Evolutionary conservation across 2,329 filamentous ascomycete species (phyloP), one percentile per base, ranked within the genome.

Genomic region (Pseudogymnoascus sp.): DNA sequence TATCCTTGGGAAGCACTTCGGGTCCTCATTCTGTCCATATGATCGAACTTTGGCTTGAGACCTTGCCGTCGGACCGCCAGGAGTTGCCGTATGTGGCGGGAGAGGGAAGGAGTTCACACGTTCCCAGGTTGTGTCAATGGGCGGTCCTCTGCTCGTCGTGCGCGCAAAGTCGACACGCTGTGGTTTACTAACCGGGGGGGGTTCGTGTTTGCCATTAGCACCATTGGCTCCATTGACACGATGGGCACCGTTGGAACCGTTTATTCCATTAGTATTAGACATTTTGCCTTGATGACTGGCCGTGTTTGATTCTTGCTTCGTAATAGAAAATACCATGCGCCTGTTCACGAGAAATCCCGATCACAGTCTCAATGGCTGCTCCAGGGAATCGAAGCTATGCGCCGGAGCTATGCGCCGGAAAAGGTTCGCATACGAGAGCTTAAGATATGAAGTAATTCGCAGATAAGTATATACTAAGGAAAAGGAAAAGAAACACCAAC

Each of bases 1-100:
- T 64, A 86, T 80, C 1, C 83, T 78, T 1, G 82, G 83, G 65
- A 79, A 84, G 25, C 63, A 42, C 47, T 69, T 69, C 5, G 44
- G 63, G 12, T 68, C 60, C n/a, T 68, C 62, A 59, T 74, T 69
- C 64, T 74, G 71, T 3, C 63, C 69, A 47, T 73, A 73, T 10
- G 69, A 67, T 18, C 60, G 65, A 60, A 70, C 71, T 61, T 70
- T 72, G 3, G 71, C 66, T 63, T 69, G 53, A 2, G 68, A 66
- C 61, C 66, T 68, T 1, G 67, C 67, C 50, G 68, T 69, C 7
- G 69, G 69, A 1, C 67, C 69, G 56, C 64, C 65, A n/a, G 69
- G 63, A 10, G 28, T 63, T 37, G 59, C 31, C 25, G 62, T 63
- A 21, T 63, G 59, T 2, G 42, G 59, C 8, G 37, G 33, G 21